A percentile compares a stretch with the other conserved stretches of the same genome.
Conservation (phyloP, 2,329 filamentous ascomycete species). For the Tolypocladium ovalisporum region DNA sequence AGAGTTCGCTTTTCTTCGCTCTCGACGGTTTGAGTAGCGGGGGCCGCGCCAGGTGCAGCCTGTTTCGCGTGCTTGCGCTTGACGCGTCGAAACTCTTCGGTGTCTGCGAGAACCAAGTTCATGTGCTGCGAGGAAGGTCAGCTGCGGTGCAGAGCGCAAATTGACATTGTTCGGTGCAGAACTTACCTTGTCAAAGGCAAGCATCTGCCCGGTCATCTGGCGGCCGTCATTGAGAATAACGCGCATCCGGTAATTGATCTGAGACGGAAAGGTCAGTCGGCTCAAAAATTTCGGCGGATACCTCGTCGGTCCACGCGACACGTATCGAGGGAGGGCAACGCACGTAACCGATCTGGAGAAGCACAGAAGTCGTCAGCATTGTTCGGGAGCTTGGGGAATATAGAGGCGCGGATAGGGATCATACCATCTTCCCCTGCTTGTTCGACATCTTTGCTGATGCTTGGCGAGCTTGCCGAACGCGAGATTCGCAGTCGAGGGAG, state of each 20-base stretch:
- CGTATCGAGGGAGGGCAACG: constrained; percentile 26
- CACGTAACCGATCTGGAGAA: constrained; percentile 58
- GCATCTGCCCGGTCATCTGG: constrained; percentile 95
- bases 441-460: constrained; percentile 32
- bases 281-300: no score
- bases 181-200: constrained; percentile 89
- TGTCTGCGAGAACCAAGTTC: constrained; percentile 97
- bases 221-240: constrained; percentile 90
- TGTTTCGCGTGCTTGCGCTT: constrained; percentile 75
- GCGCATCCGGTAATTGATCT: constrained; percentile 99
- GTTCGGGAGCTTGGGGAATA: constrained; percentile 34
- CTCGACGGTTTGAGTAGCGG: constrained; percentile 61
- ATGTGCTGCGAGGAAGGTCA: constrained; percentile 58
- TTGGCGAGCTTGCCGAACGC: constrained; percentile 14
- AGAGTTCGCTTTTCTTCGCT: constrained; percentile 96
- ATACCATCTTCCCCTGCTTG: constrained; percentile 99
- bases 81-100: constrained; percentile 90
- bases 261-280: constrained; percentile 3
- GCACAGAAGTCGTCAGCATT: constrained; percentile 46
- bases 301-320: not conserved
- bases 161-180: constrained; percentile 2
- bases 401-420: constrained; percentile 31
- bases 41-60: constrained; percentile 46
- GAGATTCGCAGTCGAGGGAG: constrained; percentile 28
- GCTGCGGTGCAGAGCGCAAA: not conserved